Evolutionary conservation across 2,329 filamentous ascomycete genomes (phyloP).

Genomic region (Colletotrichum higginsianum): DNA sequence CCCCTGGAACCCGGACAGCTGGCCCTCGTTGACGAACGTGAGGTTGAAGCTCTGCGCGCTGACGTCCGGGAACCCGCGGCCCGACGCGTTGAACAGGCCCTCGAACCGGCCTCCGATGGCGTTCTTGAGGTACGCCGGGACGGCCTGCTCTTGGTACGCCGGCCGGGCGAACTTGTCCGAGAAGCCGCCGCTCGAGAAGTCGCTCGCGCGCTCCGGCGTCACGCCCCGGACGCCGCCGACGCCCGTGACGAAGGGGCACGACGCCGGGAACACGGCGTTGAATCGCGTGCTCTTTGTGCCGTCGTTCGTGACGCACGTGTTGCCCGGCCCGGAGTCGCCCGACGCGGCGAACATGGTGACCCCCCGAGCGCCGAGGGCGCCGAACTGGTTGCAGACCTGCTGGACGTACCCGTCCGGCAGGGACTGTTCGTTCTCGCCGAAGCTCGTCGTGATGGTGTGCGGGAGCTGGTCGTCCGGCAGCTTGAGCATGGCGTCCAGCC

Average conservation of each 20-base stretch:
- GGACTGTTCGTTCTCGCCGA: conserved; percentile 78
- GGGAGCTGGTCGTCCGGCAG: conserved; percentile 70
- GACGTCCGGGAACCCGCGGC: conserved; percentile 74
- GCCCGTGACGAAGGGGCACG: conserved; percentile 73
- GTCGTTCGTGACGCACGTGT: conserved; percentile 55
- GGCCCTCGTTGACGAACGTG: conserved; percentile 48
- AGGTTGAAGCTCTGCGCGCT: conserved; percentile 56
- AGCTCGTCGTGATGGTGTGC: conserved; percentile 77
- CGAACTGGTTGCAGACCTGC: conserved; percentile 69
- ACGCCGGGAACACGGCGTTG: conserved; percentile 55
- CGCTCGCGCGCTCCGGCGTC: conserved; percentile 66
- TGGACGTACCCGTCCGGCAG: conserved; percentile 71
- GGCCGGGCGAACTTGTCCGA: conserved; percentile 62
- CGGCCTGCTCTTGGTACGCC: conserved; percentile 61
- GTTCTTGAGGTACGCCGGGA: conserved; percentile 58
- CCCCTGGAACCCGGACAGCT: conserved; percentile 24
- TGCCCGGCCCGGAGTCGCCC: conserved; percentile 64
- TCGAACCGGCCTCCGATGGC: conserved; percentile 63
- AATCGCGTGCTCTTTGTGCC: conserved; percentile 53
- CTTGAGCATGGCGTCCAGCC: conserved; percentile 72
- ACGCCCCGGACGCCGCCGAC: conserved; percentile 70
- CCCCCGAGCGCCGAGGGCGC: conserved; percentile 75
- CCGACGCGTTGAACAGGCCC: conserved; percentile 59
- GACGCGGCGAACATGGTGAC: conserved; percentile 76
- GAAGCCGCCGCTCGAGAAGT: conserved; percentile 68